These are phyloP conservation scores for Eimeria praecox DNA, from an alignment of 169 alveolate genomes.

Conservation along the genomic window DNA sequence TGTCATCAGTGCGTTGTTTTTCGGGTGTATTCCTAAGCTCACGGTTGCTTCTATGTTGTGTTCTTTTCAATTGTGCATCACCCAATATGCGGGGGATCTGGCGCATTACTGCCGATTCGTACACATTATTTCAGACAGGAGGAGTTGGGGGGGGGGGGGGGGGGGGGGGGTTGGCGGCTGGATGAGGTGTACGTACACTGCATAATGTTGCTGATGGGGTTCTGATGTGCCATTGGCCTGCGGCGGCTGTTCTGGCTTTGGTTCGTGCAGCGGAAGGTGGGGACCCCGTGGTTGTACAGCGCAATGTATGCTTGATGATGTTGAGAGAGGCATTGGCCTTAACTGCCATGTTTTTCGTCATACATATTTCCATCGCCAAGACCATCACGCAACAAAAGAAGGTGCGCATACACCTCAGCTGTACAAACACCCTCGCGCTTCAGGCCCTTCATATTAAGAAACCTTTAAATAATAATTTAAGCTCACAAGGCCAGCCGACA, in stretches of 20 bases:
- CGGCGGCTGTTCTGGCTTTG: neutral
- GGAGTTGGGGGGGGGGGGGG: too few species aligned
- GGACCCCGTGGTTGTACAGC: slow-evolving; percentile 8
- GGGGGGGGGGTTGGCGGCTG: too few species aligned
- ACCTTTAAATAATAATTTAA: neutral
- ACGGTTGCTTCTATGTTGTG: neutral
- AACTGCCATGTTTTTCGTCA: slow-evolving; percentile 81
- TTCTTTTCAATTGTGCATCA: neutral
- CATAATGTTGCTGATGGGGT: neutral
- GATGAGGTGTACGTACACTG: neutral
- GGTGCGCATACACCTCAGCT: slow-evolving; percentile 13
- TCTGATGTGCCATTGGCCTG: neutral
- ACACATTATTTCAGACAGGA: too few species aligned
- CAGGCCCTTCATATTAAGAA: neutral
- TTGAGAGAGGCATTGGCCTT: slow-evolving; percentile 78
- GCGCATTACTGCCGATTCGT: neutral
- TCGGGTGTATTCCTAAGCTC: too few species aligned
- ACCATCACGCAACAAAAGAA: slow-evolving; percentile 81
- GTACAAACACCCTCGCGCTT: neutral
- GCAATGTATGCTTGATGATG: slow-evolving; percentile 69
- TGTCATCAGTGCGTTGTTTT: neutral
- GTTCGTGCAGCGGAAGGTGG: slow-evolving; percentile 61
- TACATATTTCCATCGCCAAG: slow-evolving; percentile 82
- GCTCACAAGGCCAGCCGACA: neutral
- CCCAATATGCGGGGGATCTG: too few species aligned